phyloP scores from a whole-genome alignment of 2,329 filamentous ascomycete genomes.

The Dactylellina parvicollis region DNA sequence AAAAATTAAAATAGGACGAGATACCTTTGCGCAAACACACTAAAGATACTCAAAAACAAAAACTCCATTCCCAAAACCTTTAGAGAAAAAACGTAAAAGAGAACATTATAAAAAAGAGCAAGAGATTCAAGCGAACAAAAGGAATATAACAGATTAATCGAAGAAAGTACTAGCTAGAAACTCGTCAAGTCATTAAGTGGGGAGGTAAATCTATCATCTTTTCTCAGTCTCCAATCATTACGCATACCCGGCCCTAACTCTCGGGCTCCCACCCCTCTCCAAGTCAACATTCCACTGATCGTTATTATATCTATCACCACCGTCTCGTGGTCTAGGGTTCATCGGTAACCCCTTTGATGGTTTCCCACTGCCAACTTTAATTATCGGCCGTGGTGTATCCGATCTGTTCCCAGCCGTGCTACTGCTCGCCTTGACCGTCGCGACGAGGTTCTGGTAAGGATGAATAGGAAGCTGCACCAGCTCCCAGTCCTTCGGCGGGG shows the following conservation, averaged over 20 bases:
- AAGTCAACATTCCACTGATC: constrained; percentile 16
- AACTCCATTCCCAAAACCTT: neutral
- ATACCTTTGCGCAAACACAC: neutral
- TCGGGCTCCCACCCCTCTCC: constrained; percentile 9
- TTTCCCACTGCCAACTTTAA: constrained; percentile 14
- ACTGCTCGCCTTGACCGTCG: constrained; percentile 13
- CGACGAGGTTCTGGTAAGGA: constrained; percentile 13
- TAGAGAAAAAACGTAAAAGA: neutral
- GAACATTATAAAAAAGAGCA: neutral
- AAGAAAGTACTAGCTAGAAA: constrained; percentile 18
- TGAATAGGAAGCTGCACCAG: constrained; percentile 26
- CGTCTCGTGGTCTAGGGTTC: constrained; percentile 16
- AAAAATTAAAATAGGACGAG: neutral
- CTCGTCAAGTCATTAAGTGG: constrained; percentile 27
- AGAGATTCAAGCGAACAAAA: constrained; percentile 38
- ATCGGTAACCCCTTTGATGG: constrained; percentile 22
- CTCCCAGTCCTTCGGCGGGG: constrained; percentile 49
- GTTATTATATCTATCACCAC: neutral
- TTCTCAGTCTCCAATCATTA: constrained; percentile 4
- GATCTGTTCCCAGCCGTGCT: neutral
- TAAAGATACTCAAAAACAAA: neutral
- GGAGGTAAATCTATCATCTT: constrained; percentile 32
- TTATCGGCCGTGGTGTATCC: constrained; percentile 13
- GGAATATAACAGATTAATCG: constrained; percentile 33
- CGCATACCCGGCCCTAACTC: neutral